Evolutionary conservation across 768 basidiomycete species (phyloP), one percentile per base, ranked within the genome.

Genomic region (Mycena capillaripes): DNA sequence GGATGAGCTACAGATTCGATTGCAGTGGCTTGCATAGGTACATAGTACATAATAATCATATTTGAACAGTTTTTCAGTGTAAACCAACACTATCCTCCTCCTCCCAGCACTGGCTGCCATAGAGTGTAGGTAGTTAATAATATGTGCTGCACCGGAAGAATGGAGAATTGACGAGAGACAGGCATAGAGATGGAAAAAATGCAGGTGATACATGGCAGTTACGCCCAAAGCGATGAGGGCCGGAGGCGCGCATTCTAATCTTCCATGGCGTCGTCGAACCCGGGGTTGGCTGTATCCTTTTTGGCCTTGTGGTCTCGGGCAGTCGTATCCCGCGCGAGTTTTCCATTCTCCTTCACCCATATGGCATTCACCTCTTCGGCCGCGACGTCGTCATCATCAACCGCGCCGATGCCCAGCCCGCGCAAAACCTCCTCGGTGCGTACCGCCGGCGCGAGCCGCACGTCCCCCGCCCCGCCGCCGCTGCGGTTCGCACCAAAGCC

Each of bases 361-460:
- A 92, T 87, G 7, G 81, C 83, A 42, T 83, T 83, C 38, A 89
- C 83, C 72, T 89, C 89, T 77, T 90, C 89, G 66, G 85, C 86
- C 58, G 81, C 82, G 23, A 85, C 79, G 61, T 89, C 87, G 3
- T 78, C 78, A 0, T 78, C 75, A 1, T 70, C 76, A 3, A 73
- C 76, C 1, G 76, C 75, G 27, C 77, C 75, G 25, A 92, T 83
- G 14, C 93, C 93, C 42, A 95, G 78, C 0, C 93, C 93, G 50
- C 92, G 88, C n/a, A 91, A 80, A 7, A 94, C 85, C 75, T 95
- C 94, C 36, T 93, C 92, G 4, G 82, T 81, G 77, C 92, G 88
- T 32, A 94, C 85, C 29, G 90, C 90, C n/a, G 89, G 86, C 3
- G 86, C 88, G 40, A 95, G 83, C 57, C 82, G 84, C 25, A 93